Evolutionary conservation across 2,329 filamentous ascomycete genomes (phyloP).

Genomic region (Phyllosticta ampelicida): DNA sequence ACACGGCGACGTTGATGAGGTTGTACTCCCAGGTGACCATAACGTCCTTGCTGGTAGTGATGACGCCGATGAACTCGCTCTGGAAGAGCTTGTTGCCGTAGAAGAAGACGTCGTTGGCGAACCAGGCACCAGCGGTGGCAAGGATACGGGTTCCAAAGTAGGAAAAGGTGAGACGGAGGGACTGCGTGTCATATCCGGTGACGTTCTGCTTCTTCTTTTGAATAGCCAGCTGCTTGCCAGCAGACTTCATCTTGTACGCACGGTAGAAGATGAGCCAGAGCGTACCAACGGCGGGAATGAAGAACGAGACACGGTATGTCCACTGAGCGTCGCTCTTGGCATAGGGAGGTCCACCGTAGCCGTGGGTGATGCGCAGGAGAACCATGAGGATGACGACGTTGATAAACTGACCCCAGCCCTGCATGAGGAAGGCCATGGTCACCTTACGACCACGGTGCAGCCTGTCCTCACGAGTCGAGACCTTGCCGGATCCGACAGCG

Average conservation of each 20-base stretch:
- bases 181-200: constrained; percentile 85
- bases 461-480: constrained; percentile 86
- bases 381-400: constrained; percentile 88
- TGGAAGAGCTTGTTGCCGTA: constrained; percentile 99
- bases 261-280: constrained; percentile 95
- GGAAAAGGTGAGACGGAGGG: constrained; percentile 63
- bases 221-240: constrained; percentile 67
- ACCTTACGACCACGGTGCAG: constrained; percentile 94
- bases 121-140: constrained; percentile 84
- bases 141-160: constrained; percentile 81
- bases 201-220: constrained; percentile 81
- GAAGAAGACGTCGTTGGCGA: constrained; percentile 96
- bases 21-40: constrained; percentile 90
- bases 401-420: constrained; percentile 92
- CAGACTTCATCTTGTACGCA: constrained; percentile 85
- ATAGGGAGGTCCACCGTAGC: constrained; percentile 67
- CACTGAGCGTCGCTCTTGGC: constrained; percentile 68
- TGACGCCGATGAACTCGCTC: constrained; percentile 74
- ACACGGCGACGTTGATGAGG: constrained; percentile 79
- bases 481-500: constrained; percentile 69
- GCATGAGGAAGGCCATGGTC: constrained; percentile 93
- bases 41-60: constrained; percentile 60
- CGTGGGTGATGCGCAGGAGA: constrained; percentile 80
- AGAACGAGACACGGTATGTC: constrained; percentile 87
- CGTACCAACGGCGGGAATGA: constrained; percentile 79